Percentiles rank a stretch among this genome's conserved stretches.
Evolutionary conservation across 306 rosid species (phyloP).

Genomic region (Prunus mira): DNA sequence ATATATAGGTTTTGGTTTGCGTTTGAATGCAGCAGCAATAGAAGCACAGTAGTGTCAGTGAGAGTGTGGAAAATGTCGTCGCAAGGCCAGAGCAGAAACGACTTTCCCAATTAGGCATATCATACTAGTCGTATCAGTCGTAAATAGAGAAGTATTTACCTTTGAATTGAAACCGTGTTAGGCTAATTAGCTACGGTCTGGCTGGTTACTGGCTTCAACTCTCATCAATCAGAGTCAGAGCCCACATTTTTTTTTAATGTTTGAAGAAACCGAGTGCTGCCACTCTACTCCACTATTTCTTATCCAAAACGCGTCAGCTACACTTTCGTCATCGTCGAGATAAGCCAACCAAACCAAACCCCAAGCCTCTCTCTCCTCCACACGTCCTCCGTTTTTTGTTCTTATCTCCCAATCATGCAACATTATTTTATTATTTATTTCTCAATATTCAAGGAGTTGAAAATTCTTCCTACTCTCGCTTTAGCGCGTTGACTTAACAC

Average conservation of each 20-base stretch:
- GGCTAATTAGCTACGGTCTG: too few relatives aligned
- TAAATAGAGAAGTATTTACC: too few relatives aligned
- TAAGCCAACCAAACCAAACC: background rate
- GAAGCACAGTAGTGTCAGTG: too few relatives aligned
- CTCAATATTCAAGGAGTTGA: background rate
- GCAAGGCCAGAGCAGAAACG: too few relatives aligned
- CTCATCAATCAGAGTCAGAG: background rate
- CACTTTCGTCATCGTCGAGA: background rate
- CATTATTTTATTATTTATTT: background rate
- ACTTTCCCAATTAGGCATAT: too few relatives aligned
- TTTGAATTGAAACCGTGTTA: too few relatives aligned
- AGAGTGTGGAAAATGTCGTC: too few relatives aligned
- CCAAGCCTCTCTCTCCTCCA: background rate
- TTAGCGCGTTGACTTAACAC: slow-evolving; percentile 10
- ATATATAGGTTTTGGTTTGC: too few relatives aligned
- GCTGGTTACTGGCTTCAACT: too few relatives aligned
- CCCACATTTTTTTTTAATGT: background rate
- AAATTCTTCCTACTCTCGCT: background rate
- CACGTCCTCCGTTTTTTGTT: background rate
- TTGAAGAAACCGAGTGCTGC: background rate
- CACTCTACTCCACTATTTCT: background rate
- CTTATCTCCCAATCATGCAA: slow-evolving; percentile 3
- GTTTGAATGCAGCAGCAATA: too few relatives aligned
- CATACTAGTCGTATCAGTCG: too few relatives aligned
- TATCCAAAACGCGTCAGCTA: slow-evolving; percentile 4